Evolutionary conservation across 129 eudicot genomes (phyloP), one percentile per base, ranked within the genome.

Genomic region (Lactuca saligna): DNA sequence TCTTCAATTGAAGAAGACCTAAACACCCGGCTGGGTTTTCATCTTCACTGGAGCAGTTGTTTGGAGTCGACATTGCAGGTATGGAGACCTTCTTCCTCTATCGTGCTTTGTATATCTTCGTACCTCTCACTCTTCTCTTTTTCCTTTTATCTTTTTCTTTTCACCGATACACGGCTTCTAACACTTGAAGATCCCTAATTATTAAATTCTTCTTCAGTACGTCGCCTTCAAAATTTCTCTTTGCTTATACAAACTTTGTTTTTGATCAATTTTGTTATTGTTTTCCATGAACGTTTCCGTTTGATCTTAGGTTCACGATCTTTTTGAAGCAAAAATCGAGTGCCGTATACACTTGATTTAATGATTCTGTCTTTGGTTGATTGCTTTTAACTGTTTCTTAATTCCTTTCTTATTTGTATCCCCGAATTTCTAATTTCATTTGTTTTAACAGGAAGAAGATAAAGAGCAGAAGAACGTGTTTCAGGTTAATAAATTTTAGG

Each of bases 161-260:
- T 61, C 66, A 1, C 41, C 37, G 31, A 14, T 54, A 51, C 48
- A 12, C 61, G 50, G 20, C 55, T 35, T 16, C 48, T 15, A 46
- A 31, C 60, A 51, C 72, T 67, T 33, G 72, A 67, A 67, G 62
- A 67, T 67, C 71, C 59, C 71, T 66, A 50, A 66, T 25, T 66
- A 13, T 4, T 66, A 66, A 31, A 4, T 59, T 32, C 64, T 33
- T 59, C 25, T 13, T n/a, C 50, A 14, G 32, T 38, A 37, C 42
- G 51, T 61, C 14, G 5, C 17, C 51, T 61, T 38, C 50, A 61
- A 38, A 35, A 35, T 3, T 61, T 8, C 25, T 61, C 49, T 61
- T 61, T 37, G 8, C 51, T 44, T n/a, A 3, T 6, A 17, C 35
- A 6, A 34, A 11, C 12, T 14, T 60, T 35, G 20, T 9, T n/a